A percentile compares a stretch with the other conserved stretches of the same genome.
These are phyloP conservation scores for Phytophthora nicotianae DNA, from an alignment of 352 stramenopile species.

Conservation along the genomic window DNA sequence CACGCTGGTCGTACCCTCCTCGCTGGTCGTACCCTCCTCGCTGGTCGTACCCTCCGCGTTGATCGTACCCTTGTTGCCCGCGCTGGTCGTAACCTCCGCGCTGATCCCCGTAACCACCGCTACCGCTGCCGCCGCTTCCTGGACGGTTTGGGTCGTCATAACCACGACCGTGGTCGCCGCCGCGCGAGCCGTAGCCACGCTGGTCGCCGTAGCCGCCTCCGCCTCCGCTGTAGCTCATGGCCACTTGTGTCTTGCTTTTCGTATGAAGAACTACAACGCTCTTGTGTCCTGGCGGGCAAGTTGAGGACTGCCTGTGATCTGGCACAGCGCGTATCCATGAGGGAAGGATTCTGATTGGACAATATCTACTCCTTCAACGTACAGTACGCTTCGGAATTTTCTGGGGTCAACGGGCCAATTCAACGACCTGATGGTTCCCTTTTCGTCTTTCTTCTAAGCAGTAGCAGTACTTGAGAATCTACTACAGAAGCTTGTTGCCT, in stretches of 20 bases:
- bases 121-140: constrained; percentile 10
- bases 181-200: constrained; percentile 8
- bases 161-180: constrained; percentile 1
- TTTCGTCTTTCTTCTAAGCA: no score
- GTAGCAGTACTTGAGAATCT: no score
- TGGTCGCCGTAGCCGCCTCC: constrained; percentile 10
- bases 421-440: neutral
- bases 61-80: constrained; percentile 24
- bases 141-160: constrained; percentile 9
- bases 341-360: constrained; percentile 4
- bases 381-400: constrained; percentile 7
- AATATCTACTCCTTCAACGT: constrained; percentile 12
- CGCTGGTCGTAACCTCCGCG: constrained; percentile 17
- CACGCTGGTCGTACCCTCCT: constrained; percentile 24
- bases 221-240: constrained; percentile 59
- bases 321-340: constrained; percentile 3
- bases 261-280: constrained; percentile 7
- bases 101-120: constrained; percentile 37
- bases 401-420: neutral
- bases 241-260: constrained; percentile 3
- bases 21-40: constrained; percentile 16
- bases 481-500: no score
- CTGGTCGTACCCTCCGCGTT: constrained; percentile 42
- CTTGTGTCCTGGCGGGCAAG: neutral
- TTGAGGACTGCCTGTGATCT: constrained; percentile 8